A percentile compares a stretch with the other conserved stretches of the same genome.
phyloP scores from a whole-genome alignment of 306 rosid genomes.

The Sophora flavescens region DNA sequence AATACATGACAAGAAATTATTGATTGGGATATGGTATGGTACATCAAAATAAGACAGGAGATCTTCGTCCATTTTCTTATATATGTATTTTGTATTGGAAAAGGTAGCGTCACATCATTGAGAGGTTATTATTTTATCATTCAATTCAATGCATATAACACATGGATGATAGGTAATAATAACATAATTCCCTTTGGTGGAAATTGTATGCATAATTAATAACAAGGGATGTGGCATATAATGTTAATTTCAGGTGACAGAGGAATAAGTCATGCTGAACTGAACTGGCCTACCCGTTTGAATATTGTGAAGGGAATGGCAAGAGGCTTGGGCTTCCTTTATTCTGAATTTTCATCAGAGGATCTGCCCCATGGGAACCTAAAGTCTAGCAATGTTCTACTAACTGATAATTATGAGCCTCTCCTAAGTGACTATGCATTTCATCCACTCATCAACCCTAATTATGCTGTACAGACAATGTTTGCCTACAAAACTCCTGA shows the following conservation, averaged over 20 bases:
- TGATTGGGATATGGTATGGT: no score
- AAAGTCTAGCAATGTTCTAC: slow-evolving; percentile 85
- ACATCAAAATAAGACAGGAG: no score
- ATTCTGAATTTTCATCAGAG: slow-evolving; percentile 55
- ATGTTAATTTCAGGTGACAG: slow-evolving; percentile 71
- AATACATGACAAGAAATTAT: no score
- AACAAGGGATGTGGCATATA: not conserved
- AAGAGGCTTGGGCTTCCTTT: slow-evolving; percentile 69
- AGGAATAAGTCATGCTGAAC: slow-evolving; percentile 71
- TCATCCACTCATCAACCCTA: slow-evolving; percentile 60
- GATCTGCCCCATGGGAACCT: slow-evolving; percentile 95
- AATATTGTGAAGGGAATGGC: slow-evolving; percentile 77
- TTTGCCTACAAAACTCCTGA: slow-evolving; percentile 83
- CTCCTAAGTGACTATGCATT: slow-evolving; percentile 78
- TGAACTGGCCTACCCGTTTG: slow-evolving; percentile 78
- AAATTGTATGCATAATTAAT: no score
- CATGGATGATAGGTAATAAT: no score
- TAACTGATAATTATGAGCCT: slow-evolving; percentile 67
- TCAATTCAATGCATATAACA: not conserved
- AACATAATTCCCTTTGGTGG: no score
- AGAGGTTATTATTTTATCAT: not conserved
- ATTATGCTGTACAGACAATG: slow-evolving; percentile 63
- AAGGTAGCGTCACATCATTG: no score
- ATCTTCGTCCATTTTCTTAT: no score
- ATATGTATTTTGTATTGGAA: no score